Percentiles rank a stretch among this genome's conserved stretches.
Conservation (phyloP, 305 asterid genomes). For the Lippia alba region DNA sequence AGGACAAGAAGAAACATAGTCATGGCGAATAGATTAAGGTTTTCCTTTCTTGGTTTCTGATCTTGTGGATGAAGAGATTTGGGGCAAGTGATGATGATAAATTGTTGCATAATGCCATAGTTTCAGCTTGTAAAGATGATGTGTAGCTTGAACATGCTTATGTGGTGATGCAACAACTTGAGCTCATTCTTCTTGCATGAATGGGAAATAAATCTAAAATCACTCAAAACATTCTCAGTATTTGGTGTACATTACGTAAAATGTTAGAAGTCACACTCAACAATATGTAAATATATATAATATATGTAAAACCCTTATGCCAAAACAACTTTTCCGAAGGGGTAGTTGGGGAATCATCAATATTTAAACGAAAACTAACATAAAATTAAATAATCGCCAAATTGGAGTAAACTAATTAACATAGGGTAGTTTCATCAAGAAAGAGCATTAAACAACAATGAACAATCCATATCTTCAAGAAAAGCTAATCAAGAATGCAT, state of each 20-base stretch:
- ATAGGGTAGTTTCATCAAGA: not conserved
- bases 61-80: not conserved
- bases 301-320: too few species aligned
- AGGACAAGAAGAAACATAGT: conserved; percentile 22
- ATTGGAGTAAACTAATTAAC: not conserved
- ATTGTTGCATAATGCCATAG: not conserved
- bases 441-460: not conserved
- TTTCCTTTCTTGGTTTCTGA: not conserved
- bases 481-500: not conserved
- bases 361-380: too few species aligned
- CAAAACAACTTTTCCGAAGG: not conserved
- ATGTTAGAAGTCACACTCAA: not conserved
- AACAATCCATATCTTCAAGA: not conserved
- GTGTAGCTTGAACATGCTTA: conserved; percentile 51
- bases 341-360: not conserved
- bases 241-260: not conserved
- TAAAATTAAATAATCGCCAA: too few species aligned
- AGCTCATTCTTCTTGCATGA: conserved; percentile 56
- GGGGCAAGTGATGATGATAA: conserved; percentile 27
- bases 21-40: conserved; percentile 15
- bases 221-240: not conserved
- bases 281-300: too few species aligned
- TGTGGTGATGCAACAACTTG: conserved; percentile 55
- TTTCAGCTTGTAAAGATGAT: not conserved
- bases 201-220: not conserved